These are phyloP conservation scores for carrot (Daucus carota) DNA, from an alignment of 129 eudicot species.

Conservation along the genomic window DH1_v3.0 NC_030387.2:9660001-9660500, in stretches of 20 bases:
- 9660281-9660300: neutral
- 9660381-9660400: too few species aligned
- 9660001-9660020: neutral
- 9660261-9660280: too few species aligned
- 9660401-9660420: too few species aligned
- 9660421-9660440: too few species aligned
- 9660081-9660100: too few species aligned
- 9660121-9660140: neutral
- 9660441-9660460: too few species aligned
- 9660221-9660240: too few species aligned
- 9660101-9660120: too few species aligned
- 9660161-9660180: neutral
- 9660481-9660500: constrained; percentile 26
- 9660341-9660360: constrained; percentile 4
- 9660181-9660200: too few species aligned
- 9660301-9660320: constrained; percentile 11
- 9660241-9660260: too few species aligned
- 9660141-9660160: neutral
- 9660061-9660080: constrained; percentile 9
- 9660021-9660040: constrained; percentile 7
- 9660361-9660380: constrained; percentile 19
- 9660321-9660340: constrained; percentile 24
- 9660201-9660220: too few species aligned
- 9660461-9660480: constrained; percentile 12
- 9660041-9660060: constrained; percentile 11